phyloP scores from a whole-genome alignment of 2,329 filamentous ascomycete species.

The Taxawa tesnikishii region DNA sequence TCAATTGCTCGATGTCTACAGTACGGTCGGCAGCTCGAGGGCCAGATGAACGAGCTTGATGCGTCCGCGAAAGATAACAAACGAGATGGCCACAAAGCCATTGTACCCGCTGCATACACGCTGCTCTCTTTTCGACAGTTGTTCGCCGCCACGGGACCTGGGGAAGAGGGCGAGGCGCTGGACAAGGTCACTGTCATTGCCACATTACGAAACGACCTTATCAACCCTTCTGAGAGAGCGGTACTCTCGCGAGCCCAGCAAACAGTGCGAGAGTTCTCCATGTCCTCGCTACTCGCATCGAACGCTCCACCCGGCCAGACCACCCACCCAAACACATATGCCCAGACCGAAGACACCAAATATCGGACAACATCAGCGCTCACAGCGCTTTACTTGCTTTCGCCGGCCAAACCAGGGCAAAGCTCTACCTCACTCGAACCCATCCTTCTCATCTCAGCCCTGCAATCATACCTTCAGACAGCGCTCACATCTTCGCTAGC shows the following conservation, averaged over 20 bases:
- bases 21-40: constrained; percentile 73
- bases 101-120: constrained; percentile 73
- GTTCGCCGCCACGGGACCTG: constrained; percentile 52
- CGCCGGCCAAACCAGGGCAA: constrained; percentile 38
- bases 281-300: constrained; percentile 43
- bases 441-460: constrained; percentile 57
- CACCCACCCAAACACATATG: constrained; percentile 26
- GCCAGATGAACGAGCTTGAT: constrained; percentile 68
- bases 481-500: constrained; percentile 68
- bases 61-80: constrained; percentile 26
- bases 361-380: constrained; percentile 62
- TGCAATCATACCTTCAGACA: constrained; percentile 74
- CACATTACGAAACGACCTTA: constrained; percentile 55
- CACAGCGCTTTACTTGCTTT: constrained; percentile 68
- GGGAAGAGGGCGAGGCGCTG: constrained; percentile 67
- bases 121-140: constrained; percentile 65
- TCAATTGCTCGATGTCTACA: constrained; percentile 68
- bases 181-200: constrained; percentile 60
- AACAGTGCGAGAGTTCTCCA: constrained; percentile 70
- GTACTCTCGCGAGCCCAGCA: constrained; percentile 66
- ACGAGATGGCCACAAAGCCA: constrained; percentile 59
- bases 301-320: constrained; percentile 10
- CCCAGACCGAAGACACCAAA: constrained; percentile 61
- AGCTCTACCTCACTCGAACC: constrained; percentile 46
- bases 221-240: constrained; percentile 59